These are phyloP conservation scores for Ligustrum vulgare DNA, from an alignment of 257 asterid species.

Conservation along the genomic window DNA sequence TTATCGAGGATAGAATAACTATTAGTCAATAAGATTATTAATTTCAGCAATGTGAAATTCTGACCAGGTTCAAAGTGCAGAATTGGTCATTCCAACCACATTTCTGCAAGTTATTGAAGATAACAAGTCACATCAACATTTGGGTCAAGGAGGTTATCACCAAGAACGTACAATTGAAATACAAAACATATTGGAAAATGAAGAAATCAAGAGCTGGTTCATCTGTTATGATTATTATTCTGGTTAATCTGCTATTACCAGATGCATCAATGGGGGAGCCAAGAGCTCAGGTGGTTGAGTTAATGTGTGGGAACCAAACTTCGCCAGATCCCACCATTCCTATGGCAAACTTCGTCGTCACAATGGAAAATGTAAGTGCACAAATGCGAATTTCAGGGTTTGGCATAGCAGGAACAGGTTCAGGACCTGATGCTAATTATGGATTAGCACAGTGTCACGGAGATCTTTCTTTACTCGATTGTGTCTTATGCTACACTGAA, in stretches of 20 bases:
- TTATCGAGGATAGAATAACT: too few relatives aligned
- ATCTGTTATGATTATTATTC: not conserved
- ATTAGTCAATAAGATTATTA: too few relatives aligned
- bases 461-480: conserved; percentile 29
- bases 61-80: too few relatives aligned
- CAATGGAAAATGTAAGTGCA: conserved; percentile 6
- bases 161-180: too few relatives aligned
- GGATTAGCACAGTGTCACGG: conserved; percentile 33
- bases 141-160: too few relatives aligned
- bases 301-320: conserved; percentile 15
- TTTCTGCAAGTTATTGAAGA: too few relatives aligned
- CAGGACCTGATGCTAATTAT: conserved; percentile 19
- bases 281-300: conserved; percentile 19
- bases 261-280: conserved; percentile 23
- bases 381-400: conserved; percentile 9
- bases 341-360: conserved; percentile 3
- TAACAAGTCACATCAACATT: too few relatives aligned
- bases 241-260: conserved; percentile 12
- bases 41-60: too few relatives aligned
- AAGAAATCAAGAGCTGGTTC: not conserved
- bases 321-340: not conserved
- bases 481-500: conserved; percentile 27
- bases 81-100: too few relatives aligned
- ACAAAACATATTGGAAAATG: not conserved
- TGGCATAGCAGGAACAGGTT: conserved; percentile 18